A percentile compares a stretch with the other conserved stretches of the same genome.
Conservation (phyloP, 2,329 filamentous ascomycete genomes). For the Karstenula rhodostoma region DNA sequence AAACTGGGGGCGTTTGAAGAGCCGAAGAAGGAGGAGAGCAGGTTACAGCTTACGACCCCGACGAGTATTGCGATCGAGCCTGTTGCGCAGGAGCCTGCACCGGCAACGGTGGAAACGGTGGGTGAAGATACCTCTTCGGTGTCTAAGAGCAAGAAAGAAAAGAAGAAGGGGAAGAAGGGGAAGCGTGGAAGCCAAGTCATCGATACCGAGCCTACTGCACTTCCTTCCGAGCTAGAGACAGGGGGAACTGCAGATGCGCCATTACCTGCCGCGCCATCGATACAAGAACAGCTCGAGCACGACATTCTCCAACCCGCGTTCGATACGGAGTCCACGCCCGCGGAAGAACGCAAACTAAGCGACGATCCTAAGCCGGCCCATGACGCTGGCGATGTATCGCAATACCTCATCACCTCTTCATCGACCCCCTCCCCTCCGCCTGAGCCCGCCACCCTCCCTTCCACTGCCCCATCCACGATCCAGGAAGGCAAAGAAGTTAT, state of each 20-base stretch:
- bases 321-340: conserved; percentile 1
- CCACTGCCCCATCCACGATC: background rate
- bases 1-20: conserved; percentile 14
- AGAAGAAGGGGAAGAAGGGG: conserved; percentile 43
- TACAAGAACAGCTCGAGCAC: conserved; percentile 26
- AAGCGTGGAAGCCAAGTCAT: conserved; percentile 33
- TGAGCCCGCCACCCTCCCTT: background rate
- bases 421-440: background rate
- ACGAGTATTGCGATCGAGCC: conserved; percentile 7
- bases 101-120: conserved; percentile 3
- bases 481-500: background rate
- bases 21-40: background rate
- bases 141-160: conserved; percentile 38
- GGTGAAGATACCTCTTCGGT: conserved; percentile 20
- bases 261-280: conserved; percentile 12
- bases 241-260: conserved; percentile 4
- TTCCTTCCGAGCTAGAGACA: conserved; percentile 12
- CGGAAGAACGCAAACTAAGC: conserved; percentile 15
- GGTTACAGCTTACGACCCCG: background rate
- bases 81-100: background rate
- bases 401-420: conserved; percentile 14
- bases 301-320: conserved; percentile 33
- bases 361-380: conserved; percentile 33
- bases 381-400: conserved; percentile 17
- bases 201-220: conserved; percentile 21